Conservation (phyloP, 106 monocot genomes). For the Alisma plantagoaquatica region DNA sequence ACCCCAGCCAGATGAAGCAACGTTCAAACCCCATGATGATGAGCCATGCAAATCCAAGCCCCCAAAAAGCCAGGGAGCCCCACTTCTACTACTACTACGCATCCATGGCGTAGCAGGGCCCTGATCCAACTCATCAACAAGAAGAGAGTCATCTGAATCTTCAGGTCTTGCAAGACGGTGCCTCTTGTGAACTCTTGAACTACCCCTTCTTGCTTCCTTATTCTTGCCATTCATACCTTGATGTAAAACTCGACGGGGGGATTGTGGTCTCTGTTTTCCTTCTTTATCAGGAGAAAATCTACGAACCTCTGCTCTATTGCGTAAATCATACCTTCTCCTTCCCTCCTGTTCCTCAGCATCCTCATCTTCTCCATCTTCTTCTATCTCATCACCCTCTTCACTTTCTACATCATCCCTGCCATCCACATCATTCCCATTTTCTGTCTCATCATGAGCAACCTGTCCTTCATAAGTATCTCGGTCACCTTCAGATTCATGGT, state of each 20-base stretch:
- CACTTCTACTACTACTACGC: constrained; percentile 60
- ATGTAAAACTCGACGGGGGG: constrained; percentile 76
- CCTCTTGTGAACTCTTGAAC: constrained; percentile 67
- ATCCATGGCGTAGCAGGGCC: constrained; percentile 79
- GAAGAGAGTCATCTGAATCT: constrained; percentile 98
- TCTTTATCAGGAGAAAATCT: constrained; percentile 72
- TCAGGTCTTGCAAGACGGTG: constrained; percentile 57
- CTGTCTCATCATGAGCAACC: constrained; percentile 22
- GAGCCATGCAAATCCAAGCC: constrained; percentile 82
- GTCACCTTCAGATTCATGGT: constrained; percentile 67
- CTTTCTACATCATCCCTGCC: constrained; percentile 51
- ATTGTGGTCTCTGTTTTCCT: constrained; percentile 67
- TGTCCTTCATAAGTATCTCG: constrained; percentile 71
- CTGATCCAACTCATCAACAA: constrained; percentile 90
- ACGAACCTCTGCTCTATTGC: constrained; percentile 81
- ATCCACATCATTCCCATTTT: constrained; percentile 29
- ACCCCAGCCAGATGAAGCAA: constrained; percentile 88
- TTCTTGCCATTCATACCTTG: constrained; percentile 67
- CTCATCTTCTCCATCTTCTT: constrained; percentile 63
- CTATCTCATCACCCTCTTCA: constrained; percentile 61
- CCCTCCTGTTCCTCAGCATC: constrained; percentile 83
- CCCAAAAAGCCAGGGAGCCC: constrained; percentile 67
- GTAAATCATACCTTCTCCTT: constrained; percentile 83
- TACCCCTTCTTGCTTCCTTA: constrained; percentile 64
- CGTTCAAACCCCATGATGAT: constrained; percentile 75